A percentile compares a stretch with the other conserved stretches of the same genome.
phyloP scores from a whole-genome alignment of 495 filamentous ascomycete species.

The Zalerion maritima region DNA sequence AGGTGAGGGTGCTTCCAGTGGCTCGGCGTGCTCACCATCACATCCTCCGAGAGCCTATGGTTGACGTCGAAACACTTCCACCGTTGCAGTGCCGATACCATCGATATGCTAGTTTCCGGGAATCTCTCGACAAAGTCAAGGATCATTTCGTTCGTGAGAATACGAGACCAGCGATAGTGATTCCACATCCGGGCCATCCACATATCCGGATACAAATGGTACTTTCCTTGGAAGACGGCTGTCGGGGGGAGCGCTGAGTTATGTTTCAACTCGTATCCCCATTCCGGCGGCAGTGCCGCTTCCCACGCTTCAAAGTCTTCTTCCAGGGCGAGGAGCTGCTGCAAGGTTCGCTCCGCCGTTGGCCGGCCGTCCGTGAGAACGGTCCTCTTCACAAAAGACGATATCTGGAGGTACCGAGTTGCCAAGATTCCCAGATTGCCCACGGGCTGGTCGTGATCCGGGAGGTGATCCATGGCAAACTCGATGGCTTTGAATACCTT shows the following conservation, averaged over 20 bases:
- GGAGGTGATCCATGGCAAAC: slow-evolving; percentile 13
- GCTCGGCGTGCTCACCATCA: slow-evolving; percentile 25
- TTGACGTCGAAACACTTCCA: slow-evolving; percentile 17
- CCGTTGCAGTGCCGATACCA: slow-evolving; percentile 20
- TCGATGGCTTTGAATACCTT: slow-evolving; percentile 22
- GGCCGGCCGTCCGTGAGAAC: slow-evolving; percentile 18
- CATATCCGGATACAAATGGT: slow-evolving; percentile 43
- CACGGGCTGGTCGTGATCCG: slow-evolving; percentile 12
- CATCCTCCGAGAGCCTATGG: slow-evolving; percentile 22
- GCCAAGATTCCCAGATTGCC: slow-evolving; percentile 19
- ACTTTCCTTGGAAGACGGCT: slow-evolving; percentile 38
- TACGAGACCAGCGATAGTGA: slow-evolving; percentile 46
- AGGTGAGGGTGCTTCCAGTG: slow-evolving; percentile 32
- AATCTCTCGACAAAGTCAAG: slow-evolving; percentile 16
- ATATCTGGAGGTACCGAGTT: slow-evolving; percentile 19
- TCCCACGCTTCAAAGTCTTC: slow-evolving; percentile 21
- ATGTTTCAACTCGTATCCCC: slow-evolving; percentile 14
- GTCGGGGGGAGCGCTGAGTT: slow-evolving; percentile 17
- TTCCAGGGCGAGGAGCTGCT: slow-evolving; percentile 19
- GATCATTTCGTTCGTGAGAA: slow-evolving; percentile 41
- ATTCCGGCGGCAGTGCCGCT: slow-evolving; percentile 13
- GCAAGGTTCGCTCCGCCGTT: slow-evolving; percentile 14
- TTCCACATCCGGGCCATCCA: slow-evolving; percentile 47
- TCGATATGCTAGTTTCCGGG: slow-evolving; percentile 19
- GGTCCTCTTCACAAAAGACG: slow-evolving; percentile 12